Conservation (phyloP, 139 green algal species). For the Eudorina sp. region DNA sequence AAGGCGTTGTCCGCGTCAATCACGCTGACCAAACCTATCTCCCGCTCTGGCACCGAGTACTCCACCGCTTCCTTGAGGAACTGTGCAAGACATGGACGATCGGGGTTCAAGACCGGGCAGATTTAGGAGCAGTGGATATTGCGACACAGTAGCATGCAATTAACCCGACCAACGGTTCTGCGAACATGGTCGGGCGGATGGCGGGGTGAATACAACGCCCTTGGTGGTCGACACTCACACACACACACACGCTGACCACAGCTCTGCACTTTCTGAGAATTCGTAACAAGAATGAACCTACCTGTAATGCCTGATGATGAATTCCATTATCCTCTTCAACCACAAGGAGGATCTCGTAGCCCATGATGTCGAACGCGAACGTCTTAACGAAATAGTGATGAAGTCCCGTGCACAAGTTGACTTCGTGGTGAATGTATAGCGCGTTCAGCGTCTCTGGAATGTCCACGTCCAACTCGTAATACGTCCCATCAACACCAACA, state of each 20-base stretch:
- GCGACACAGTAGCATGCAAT: too few relatives aligned
- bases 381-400: slow-evolving; percentile 22
- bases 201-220: too few relatives aligned
- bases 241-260: too few relatives aligned
- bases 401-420: slow-evolving; percentile 2
- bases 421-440: not conserved
- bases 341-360: not conserved
- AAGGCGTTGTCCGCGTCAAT: not conserved
- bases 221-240: too few relatives aligned
- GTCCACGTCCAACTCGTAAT: not conserved
- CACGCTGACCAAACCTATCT: slow-evolving; percentile 9
- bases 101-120: too few relatives aligned
- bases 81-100: too few relatives aligned
- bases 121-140: too few relatives aligned
- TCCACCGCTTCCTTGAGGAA: not conserved
- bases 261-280: too few relatives aligned
- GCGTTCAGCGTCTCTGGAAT: not conserved
- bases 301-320: not conserved
- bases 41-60: not conserved
- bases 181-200: too few relatives aligned
- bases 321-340: slow-evolving; percentile 16
- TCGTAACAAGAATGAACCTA: too few relatives aligned
- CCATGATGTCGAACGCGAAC: slow-evolving; percentile 27
- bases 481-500: not conserved
- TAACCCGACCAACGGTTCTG: too few relatives aligned